Percentiles rank a stretch among this genome's conserved stretches.
phyloP scores from a whole-genome alignment of 192 early-diverging fungal genomes.

The Backusella parvicylindrica region DNA sequence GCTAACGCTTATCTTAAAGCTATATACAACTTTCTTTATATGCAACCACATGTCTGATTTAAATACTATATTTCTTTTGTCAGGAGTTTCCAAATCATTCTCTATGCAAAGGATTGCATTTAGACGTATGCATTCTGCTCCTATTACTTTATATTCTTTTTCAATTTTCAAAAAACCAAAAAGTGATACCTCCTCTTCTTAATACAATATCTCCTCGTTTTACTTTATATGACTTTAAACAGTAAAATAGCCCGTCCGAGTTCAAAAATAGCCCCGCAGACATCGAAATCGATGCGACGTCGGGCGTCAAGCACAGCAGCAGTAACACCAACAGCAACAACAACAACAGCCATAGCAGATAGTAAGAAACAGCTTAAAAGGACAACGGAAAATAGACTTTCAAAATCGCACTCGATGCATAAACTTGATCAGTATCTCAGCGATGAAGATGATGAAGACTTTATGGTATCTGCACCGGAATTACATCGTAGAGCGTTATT shows the following conservation, averaged over 20 bases:
- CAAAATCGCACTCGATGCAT: constrained; percentile 8
- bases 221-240: neutral
- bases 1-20: neutral
- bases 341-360: neutral
- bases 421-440: neutral
- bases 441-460: constrained; percentile 7
- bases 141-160: neutral
- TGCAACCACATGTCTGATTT: neutral
- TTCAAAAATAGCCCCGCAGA: neutral
- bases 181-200: neutral
- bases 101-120: constrained; percentile 13
- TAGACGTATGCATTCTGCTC: constrained; percentile 16
- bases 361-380: neutral
- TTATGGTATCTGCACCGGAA: neutral
- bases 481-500: neutral
- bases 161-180: neutral
- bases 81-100: constrained; percentile 3
- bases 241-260: constrained; percentile 8
- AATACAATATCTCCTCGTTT: neutral
- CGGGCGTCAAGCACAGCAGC: neutral
- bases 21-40: neutral
- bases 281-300: neutral
- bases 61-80: neutral
- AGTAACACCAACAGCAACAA: neutral
- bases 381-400: neutral